Percentiles rank a stretch among this genome's conserved stretches.
These are phyloP conservation scores for Madurella mycetomatis DNA, from an alignment of 2,329 filamentous ascomycete genomes.

Conservation along the genomic window DNA sequence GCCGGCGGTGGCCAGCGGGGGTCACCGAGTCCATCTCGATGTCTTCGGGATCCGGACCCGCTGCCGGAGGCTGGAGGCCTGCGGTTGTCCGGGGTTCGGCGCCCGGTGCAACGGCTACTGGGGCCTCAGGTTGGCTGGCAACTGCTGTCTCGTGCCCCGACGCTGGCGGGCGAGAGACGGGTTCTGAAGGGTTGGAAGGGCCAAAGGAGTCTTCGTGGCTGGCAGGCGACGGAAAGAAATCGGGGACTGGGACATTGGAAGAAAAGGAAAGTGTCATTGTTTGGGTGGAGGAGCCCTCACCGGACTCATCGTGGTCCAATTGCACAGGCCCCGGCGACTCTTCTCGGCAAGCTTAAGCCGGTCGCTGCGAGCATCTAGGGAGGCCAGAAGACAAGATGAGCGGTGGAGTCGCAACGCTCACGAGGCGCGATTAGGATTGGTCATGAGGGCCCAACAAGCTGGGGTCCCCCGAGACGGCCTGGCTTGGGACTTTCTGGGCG, in stretches of 20 bases:
- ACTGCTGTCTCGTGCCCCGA: slow-evolving; percentile 14
- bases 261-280: slow-evolving; percentile 14
- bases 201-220: background rate
- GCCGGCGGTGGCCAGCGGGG: slow-evolving; percentile 48
- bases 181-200: background rate
- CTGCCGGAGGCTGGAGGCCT: slow-evolving; percentile 1
- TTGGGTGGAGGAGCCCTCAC: slow-evolving; percentile 14
- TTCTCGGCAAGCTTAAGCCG: slow-evolving; percentile 16
- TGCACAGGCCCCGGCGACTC: slow-evolving; percentile 6
- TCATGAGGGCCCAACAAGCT: slow-evolving; percentile 5
- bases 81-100: slow-evolving; percentile 3
- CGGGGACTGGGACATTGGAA: slow-evolving; percentile 1
- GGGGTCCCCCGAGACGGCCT: background rate
- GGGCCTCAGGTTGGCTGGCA: background rate
- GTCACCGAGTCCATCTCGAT: slow-evolving; percentile 55
- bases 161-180: background rate
- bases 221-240: slow-evolving; percentile 1
- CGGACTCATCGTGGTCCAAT: slow-evolving; percentile 15
- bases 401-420: slow-evolving; percentile 10
- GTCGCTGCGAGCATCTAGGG: slow-evolving; percentile 4
- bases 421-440: slow-evolving; percentile 15
- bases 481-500: background rate
- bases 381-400: slow-evolving; percentile 10
- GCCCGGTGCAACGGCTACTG: background rate
- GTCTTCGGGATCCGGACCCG: slow-evolving; percentile 26